Base-by-base conservation (phyloP, 2,329 filamentous ascomycete genomes). In the Fusarium redolens region DNA sequence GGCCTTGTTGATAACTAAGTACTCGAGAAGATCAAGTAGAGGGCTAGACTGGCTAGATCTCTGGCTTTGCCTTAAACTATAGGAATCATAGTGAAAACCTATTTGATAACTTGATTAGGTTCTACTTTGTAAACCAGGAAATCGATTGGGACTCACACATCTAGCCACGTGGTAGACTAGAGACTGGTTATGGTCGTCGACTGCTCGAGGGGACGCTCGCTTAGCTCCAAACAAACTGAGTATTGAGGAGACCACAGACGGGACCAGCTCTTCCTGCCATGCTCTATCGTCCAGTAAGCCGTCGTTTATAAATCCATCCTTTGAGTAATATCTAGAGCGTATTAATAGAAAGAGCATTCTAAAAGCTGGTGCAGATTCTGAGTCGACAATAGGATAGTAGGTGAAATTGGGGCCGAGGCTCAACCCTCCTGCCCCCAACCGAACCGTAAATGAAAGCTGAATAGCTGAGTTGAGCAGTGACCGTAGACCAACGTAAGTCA, bases 121-220 rank as follows among this genome's bases (percentile, higher is more conserved):
- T 11, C 20, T 40, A 7, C 18, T 40, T 7, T 2, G 5, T 7
- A 18, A 40, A 4, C 18, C 5, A 22, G 22, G 37, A 18, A 11
- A 40, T 12, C 20, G 7, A n/a, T 20, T 20, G 38, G 9, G 2
- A 40, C 38, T 20, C 8, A 47, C 44, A 5, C 4, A 5, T 3
- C 1, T 0, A 4, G 25, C 25, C 12, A 47, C 4, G 0, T 15
- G 1, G 18, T 30, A 9, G 8, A 47, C 18, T 7, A 47, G 18
- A 47, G 25, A 30, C 4, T 0, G 2, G 8, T 30, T 30, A 0
- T 4, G 0, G 0, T 9, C 3, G 7, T 47, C 12, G 5, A 47
- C 25, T 15, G 44, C 44, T 47, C 25, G 44, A 4, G 44, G 44
- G 1, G 25, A 30, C 8, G 44, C 44, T 5, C 20, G 7, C 8